Evolutionary conservation across 768 basidiomycete species (phyloP).

Genomic region (Rhizopogon rudus): DNA sequence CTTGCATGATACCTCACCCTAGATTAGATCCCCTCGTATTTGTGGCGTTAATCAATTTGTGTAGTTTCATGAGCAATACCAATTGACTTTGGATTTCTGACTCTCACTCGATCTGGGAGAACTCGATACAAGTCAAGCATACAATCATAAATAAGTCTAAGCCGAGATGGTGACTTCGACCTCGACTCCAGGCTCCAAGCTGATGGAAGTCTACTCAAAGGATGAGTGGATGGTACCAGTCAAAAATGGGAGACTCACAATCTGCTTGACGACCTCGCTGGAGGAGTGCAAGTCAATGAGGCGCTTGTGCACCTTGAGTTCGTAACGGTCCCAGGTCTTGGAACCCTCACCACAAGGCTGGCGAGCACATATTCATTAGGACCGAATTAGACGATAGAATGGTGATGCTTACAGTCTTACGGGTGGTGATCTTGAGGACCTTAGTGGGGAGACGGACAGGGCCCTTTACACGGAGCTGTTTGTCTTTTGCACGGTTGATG

Average conservation of each 20-base stretch:
- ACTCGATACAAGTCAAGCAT: neutral
- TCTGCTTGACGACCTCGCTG: constrained; percentile 99
- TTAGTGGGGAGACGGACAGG: constrained; percentile 99
- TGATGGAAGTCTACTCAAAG: constrained; percentile 81
- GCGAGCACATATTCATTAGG: constrained; percentile 1
- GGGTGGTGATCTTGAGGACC: constrained; percentile 97
- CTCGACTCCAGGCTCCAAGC: constrained; percentile 98
- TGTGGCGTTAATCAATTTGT: no score
- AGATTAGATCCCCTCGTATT: no score
- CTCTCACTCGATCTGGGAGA: no score
- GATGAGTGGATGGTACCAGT: constrained; percentile 1
- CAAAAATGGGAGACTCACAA: constrained; percentile 55
- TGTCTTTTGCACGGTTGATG: constrained; percentile 99
- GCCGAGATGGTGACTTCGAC: constrained; percentile 96
- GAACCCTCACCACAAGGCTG: constrained; percentile 99
- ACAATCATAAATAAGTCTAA: constrained; percentile 25
- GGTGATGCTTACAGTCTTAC: constrained; percentile 78
- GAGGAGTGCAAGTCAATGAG: constrained; percentile 99
- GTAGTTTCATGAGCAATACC: no score
- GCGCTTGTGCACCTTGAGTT: constrained; percentile 99
- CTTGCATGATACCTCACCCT: constrained; percentile 13
- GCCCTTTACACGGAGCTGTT: constrained; percentile 98
- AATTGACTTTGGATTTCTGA: no score
- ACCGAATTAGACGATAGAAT: neutral
- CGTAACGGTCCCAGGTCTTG: constrained; percentile 99